Base-by-base conservation (phyloP, 345 rosid genomes). In the Schrenkiella parvula region DNA sequence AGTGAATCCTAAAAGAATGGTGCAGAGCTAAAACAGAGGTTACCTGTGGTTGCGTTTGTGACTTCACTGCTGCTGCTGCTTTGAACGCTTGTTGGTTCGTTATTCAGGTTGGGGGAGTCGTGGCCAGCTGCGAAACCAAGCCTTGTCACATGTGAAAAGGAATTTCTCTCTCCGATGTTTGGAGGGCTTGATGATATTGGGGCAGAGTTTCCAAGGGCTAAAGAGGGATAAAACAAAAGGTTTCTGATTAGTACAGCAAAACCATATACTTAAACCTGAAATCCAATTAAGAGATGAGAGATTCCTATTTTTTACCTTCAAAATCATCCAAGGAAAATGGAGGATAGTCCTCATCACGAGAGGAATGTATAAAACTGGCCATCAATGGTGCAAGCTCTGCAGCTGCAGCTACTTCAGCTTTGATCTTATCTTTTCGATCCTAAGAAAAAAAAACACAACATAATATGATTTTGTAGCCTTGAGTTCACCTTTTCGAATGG, bases 51-150 rank as follows among this genome's bases (percentile, higher is more conserved):
- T 71, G 76, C 74, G 64, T 63, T 81, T 52, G 89, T 46, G 18
- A 10, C 80, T 55, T 48, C 80, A 59, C 51, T 71, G 71, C 35
- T 64, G 67, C 63, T 63, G 70, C 64, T 60, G 66, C 75, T 77
- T n/a, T 54, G 48, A 43, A 75, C 56, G 66, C 23, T 78, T 18
- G 82, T 74, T 60, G 83, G 89, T 78, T 82, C 96, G 29, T 58
- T 79, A 71, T 81, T 89, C 83, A 93, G 58, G 59, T 84, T 79
- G 3, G 99, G 99, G 55, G 99, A 95, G 80, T 85, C 97, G 47
- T 84, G 90, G 1, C 80, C 96, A 34, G 97, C 99, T 59, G 98
- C 99, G 57, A 85, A 95, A 80, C 99, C 97, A 7, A 91, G 90
- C 79, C 88, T 86, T 13, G 99, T 80, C 9, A 95, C 98, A 13